These are phyloP conservation scores for Coemansia sp. DNA, from an alignment of 192 early-diverging fungal genomes.

Conservation along the genomic window DNA sequence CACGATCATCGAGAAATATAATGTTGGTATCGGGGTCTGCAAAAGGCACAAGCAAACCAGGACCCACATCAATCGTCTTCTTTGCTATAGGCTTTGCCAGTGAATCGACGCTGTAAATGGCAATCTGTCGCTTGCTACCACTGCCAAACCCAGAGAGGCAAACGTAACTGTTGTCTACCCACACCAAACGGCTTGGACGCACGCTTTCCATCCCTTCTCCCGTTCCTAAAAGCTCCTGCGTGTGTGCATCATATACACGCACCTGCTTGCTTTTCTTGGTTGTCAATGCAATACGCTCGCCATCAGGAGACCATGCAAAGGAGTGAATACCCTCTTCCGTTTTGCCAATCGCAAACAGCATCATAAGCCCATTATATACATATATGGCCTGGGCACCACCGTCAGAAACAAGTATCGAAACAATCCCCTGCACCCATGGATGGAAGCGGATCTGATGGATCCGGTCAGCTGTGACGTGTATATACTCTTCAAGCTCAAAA, in stretches of 20 bases:
- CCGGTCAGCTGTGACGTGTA: slow-evolving; percentile 38
- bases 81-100: slow-evolving; percentile 46
- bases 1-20: slow-evolving; percentile 73
- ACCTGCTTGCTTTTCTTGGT: slow-evolving; percentile 68
- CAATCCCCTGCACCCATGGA: slow-evolving; percentile 31
- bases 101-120: slow-evolving; percentile 54
- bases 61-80: slow-evolving; percentile 68
- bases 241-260: slow-evolving; percentile 63
- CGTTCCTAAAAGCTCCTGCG: slow-evolving; percentile 58
- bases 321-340: slow-evolving; percentile 38
- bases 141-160: slow-evolving; percentile 75
- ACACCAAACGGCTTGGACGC: slow-evolving; percentile 65
- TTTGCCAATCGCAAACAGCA: slow-evolving; percentile 33
- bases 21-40: slow-evolving; percentile 71
- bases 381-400: slow-evolving; percentile 25
- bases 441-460: slow-evolving; percentile 48
- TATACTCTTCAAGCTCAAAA: slow-evolving; percentile 46
- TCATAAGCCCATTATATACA: slow-evolving; percentile 41
- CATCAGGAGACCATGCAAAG: slow-evolving; percentile 65
- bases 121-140: slow-evolving; percentile 71
- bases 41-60: slow-evolving; percentile 70
- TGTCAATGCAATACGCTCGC: slow-evolving; percentile 65
- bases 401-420: slow-evolving; percentile 36
- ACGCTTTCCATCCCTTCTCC: slow-evolving; percentile 70
- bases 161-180: slow-evolving; percentile 60